Percentiles rank a stretch among this genome's conserved stretches.
Conservation (phyloP, 2,329 filamentous ascomycete genomes). For the Clarireedia hainanense region DNA sequence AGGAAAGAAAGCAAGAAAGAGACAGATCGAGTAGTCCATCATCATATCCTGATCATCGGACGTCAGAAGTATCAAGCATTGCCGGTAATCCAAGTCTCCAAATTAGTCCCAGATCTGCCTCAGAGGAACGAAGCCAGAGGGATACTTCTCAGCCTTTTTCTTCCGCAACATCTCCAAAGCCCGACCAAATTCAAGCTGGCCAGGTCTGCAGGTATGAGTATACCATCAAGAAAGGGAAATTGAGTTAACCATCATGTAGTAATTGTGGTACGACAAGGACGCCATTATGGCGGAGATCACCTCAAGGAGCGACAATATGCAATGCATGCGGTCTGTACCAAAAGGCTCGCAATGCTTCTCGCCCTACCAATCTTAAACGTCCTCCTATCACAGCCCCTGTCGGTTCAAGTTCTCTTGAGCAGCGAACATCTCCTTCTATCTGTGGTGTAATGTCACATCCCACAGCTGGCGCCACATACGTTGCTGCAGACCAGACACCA, state of each 20-base stretch:
- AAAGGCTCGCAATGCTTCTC: conserved; percentile 84
- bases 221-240: not conserved
- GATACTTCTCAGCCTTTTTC: conserved; percentile 13
- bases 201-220: conserved; percentile 63
- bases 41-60: conserved; percentile 13
- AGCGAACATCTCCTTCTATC: conserved; percentile 25
- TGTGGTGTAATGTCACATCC: conserved; percentile 30
- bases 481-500: conserved; percentile 65
- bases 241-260: conserved; percentile 41
- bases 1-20: conserved; percentile 8
- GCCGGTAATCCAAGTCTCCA: conserved; percentile 11
- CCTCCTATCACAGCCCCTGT: conserved; percentile 42
- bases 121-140: conserved; percentile 16
- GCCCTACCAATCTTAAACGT: conserved; percentile 85
- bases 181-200: conserved; percentile 37
- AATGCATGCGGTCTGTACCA: conserved; percentile 95
- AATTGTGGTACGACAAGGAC: conserved; percentile 94
- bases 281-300: conserved; percentile 88
- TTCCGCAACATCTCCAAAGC: conserved; percentile 1
- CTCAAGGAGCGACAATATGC: conserved; percentile 89
- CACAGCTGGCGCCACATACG: conserved; percentile 56
- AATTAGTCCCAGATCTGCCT: conserved; percentile 15
- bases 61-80: conserved; percentile 13
- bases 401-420: conserved; percentile 22
- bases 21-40: conserved; percentile 12